Evolutionary conservation across 2,329 filamentous ascomycete genomes (phyloP), one percentile per base, ranked within the genome.

Genomic region (Emericellopsis cladophorae): DNA sequence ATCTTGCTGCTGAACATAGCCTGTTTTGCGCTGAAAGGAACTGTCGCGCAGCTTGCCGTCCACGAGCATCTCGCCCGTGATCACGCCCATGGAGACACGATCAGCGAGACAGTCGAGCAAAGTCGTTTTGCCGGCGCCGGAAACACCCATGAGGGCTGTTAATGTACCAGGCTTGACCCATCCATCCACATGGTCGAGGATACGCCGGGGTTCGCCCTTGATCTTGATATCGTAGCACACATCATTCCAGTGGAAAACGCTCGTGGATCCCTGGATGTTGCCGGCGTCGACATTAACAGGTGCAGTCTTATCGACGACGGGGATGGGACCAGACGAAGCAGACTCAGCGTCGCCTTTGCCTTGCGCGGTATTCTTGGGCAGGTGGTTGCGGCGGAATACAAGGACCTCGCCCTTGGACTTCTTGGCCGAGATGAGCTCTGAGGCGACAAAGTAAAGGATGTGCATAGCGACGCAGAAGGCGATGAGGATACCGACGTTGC

Each of bases 1-100:
- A 70, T 94, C 87, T 53, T 92, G 85, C 56, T 94, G 87, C 53
- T 92, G 84, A 21, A 87, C 86, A 49, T 92, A 92, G 35, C 86
- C 86, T 0, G 84, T 90, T 61, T 88, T 89, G 41, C 86, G 79
- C 56, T 92, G 86, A 70, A 93, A 93, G 0, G 82, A 85, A 11
- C 70, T 68, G 48, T 90, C 84, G 31, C 83, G 75, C 24, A 73
- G 75, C 34, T 68, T 71, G 8, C 70, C 72, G 40, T 75, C 67
- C 14, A 76, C 69, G 5, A 74, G 57, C 74, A 93, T 89, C 45
- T 89, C 80, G 41, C 87, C 87, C 2, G 72, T 76, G 31, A 93
- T 84, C 15, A 92, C 80, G 55, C 87, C 87, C 76, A 89, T 88
- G 1, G 82, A 87, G 5, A 82, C 81, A 53, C 87, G 81, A 42